phyloP scores from a whole-genome alignment of 2,329 filamentous ascomycete species.

The Fusarium redolens region DNA sequence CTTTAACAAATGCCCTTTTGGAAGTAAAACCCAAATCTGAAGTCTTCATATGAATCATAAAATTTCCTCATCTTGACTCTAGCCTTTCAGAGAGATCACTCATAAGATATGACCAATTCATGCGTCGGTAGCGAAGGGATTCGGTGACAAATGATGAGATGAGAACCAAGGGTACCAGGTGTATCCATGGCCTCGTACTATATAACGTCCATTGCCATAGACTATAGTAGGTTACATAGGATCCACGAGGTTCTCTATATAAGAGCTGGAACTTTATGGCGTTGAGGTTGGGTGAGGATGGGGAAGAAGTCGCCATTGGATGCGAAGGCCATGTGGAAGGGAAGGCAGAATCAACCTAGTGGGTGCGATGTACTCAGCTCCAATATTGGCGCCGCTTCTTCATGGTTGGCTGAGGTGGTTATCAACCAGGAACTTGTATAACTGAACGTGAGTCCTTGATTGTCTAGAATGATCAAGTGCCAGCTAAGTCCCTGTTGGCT shows the following conservation, averaged over 20 bases:
- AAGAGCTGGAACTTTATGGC: background rate
- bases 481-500: conserved; percentile 10
- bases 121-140: background rate
- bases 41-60: background rate
- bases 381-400: background rate
- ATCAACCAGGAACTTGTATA: background rate
- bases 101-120: background rate
- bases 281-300: background rate
- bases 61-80: background rate
- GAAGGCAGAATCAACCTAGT: background rate
- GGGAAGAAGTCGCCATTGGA: background rate
- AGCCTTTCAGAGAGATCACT: background rate
- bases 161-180: background rate
- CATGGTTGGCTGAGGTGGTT: background rate
- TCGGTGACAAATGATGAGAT: background rate
- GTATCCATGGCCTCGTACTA: background rate
- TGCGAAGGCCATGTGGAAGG: conserved; percentile 16
- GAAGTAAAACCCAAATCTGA: background rate
- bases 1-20: background rate
- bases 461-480: background rate
- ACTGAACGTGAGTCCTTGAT: background rate
- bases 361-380: conserved; percentile 2
- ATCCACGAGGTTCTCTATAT: background rate
- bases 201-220: background rate
- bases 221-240: background rate